A percentile compares a stretch with the other conserved stretches of the same genome.
Conservation (phyloP, 1,139 yeast genomes). For the Saccharomyces pastorianus region DNA sequence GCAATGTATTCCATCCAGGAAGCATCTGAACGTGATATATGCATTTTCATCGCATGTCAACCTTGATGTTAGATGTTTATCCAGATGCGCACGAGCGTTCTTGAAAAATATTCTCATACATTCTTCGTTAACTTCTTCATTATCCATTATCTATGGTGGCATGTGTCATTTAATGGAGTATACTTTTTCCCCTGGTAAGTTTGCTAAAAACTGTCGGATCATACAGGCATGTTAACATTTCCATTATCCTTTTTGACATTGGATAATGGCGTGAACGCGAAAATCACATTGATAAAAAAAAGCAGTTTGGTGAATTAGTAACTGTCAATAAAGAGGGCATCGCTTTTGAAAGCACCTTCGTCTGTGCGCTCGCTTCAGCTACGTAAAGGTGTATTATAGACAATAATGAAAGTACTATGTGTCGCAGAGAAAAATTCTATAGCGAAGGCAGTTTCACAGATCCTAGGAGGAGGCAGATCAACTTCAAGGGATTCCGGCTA, state of each 20-base stretch:
- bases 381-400: neutral
- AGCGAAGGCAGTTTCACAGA: constrained; percentile 73
- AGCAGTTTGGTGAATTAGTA: neutral
- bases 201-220: neutral
- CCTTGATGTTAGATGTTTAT: neutral
- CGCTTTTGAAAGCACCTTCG: neutral
- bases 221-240: neutral
- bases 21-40: neutral
- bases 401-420: constrained; percentile 66
- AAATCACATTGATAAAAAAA: neutral
- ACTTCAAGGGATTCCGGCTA: constrained; percentile 43
- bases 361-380: neutral
- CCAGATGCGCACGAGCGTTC: neutral
- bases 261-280: neutral
- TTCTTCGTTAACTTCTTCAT: neutral
- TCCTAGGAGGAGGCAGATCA: constrained; percentile 66
- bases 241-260: neutral
- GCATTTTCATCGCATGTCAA: neutral
- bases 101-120: neutral
- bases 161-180: neutral
- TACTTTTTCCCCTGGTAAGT: neutral
- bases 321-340: neutral
- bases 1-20: neutral
- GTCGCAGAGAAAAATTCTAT: constrained; percentile 97
- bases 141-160: neutral